Evolutionary conservation across 192 early-diverging fungal species (phyloP).

Genomic region (Coemansia pectinata): DNA sequence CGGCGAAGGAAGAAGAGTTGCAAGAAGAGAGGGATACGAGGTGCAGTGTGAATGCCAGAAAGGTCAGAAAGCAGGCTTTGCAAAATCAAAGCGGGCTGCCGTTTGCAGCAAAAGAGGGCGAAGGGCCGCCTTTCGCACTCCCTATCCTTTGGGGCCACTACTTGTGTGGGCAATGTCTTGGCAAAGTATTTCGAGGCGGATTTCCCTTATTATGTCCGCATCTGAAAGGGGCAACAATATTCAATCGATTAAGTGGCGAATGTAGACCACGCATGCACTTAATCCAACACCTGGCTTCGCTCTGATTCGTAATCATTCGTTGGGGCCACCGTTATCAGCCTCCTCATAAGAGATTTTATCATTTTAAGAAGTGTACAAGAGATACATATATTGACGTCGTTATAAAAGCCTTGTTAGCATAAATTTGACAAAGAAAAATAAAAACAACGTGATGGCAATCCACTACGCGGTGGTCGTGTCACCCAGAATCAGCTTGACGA

Average conservation of each 20-base stretch:
- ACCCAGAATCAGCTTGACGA: constrained; percentile 63
- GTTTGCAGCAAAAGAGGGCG: not conserved
- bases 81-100: not conserved
- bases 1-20: not conserved
- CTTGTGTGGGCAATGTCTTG: not conserved
- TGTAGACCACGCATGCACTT: not conserved
- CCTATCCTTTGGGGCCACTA: no score
- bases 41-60: not conserved
- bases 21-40: not conserved
- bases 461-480: not conserved
- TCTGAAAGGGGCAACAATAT: not conserved
- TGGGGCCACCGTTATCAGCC: no score
- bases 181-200: not conserved
- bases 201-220: not conserved
- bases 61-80: not conserved
- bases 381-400: not conserved
- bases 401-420: not conserved
- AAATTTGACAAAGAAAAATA: not conserved
- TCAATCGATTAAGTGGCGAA: not conserved
- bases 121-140: not conserved
- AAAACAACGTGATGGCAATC: not conserved
- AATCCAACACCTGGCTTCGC: not conserved
- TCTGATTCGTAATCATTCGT: not conserved
- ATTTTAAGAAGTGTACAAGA: no score
- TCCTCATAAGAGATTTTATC: no score